Conservation (phyloP, 768 basidiomycete species). For the Xerocomellus intermedius region DNA sequence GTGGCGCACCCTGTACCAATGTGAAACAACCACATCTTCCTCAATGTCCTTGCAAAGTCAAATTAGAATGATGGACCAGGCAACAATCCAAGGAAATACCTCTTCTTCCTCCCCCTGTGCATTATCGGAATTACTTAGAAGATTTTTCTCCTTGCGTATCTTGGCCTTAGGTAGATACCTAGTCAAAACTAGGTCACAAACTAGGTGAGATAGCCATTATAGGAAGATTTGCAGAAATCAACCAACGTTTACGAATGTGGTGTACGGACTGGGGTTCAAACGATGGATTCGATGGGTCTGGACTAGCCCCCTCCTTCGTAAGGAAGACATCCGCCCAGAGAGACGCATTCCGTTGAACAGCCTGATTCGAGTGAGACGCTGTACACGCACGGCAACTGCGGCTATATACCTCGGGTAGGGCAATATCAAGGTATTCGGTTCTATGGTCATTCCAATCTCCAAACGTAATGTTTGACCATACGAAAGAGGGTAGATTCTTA, state of each 20-base stretch:
- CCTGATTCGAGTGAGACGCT: constrained; percentile 39
- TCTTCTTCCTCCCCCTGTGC: constrained; percentile 50
- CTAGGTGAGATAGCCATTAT: constrained; percentile 2
- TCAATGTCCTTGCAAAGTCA: constrained; percentile 29
- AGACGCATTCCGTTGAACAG: constrained; percentile 73
- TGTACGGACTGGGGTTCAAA: constrained; percentile 62
- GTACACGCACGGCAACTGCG: neutral
- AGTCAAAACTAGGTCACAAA: constrained; percentile 62
- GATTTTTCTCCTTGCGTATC: constrained; percentile 77
- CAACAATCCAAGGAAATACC: constrained; percentile 33
- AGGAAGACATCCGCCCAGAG: constrained; percentile 85
- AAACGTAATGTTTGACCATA: constrained; percentile 76
- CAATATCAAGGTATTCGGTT: constrained; percentile 54
- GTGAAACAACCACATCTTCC: constrained; percentile 66
- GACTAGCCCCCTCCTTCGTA: constrained; percentile 60
- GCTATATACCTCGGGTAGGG: constrained; percentile 61
- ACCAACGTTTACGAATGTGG: constrained; percentile 73
- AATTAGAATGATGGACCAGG: constrained; percentile 10
- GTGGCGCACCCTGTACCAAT: constrained; percentile 72
- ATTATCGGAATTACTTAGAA: constrained; percentile 50
- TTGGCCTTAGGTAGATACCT: constrained; percentile 76
- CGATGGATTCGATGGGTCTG: constrained; percentile 53
- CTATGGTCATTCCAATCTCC: constrained; percentile 72
- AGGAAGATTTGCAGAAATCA: neutral
- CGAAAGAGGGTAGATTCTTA: constrained; percentile 59